Evolutionary conservation across 345 rosid genomes (phyloP), one percentile per base, ranked within the genome.

Genomic region (Microthlaspi erraticum): DNA sequence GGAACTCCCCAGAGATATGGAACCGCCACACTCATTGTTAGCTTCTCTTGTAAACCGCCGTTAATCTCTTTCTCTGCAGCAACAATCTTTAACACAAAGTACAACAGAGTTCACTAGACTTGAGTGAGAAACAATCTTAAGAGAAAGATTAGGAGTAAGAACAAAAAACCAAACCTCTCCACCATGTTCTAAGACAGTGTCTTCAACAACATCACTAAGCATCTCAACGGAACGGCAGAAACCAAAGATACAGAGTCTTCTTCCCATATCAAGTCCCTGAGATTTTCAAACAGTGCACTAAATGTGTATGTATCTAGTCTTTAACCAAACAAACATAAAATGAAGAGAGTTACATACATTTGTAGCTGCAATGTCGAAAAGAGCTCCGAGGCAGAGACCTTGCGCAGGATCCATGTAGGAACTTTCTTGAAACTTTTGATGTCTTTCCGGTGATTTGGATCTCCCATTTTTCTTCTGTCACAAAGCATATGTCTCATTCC

Each of bases 1-100:
- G 98, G 98, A 55, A 91, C 96, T 0, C 98, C 98, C 97, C 98
- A 93, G 0, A 93, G 94, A 71, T 87, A 87, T 11, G 97, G 97
- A 66, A 93, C 97, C 0, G 98, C 96, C 11, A 93, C 97, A 0
- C 85, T 85, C 97, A 87, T 93, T 5, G 82, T 91, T 57, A 93
- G 82, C 82, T 91, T 91, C 80, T 93, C 98, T 33, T 91, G 91
- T 81, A 93, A 77, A 53, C 96, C 91, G 0, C 91, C 86, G 73
- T 84, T 91, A 73, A 66, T 80, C 56, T 88, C 97, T 81, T 83
- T 91, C 82, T 89, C 89, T 0, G 97, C 87, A 33, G 83, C 84
- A 59, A 93, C 96, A 43, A 88, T 74, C 98, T 87, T 81, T 58
- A 52, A 31, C 38, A 60, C 60, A 52, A 34, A 37, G 20, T 20